A percentile compares a stretch with the other conserved stretches of the same genome.
Evolutionary conservation across 2,329 filamentous ascomycete species (phyloP).

Genomic region (Cryphonectria parasitica): DNA sequence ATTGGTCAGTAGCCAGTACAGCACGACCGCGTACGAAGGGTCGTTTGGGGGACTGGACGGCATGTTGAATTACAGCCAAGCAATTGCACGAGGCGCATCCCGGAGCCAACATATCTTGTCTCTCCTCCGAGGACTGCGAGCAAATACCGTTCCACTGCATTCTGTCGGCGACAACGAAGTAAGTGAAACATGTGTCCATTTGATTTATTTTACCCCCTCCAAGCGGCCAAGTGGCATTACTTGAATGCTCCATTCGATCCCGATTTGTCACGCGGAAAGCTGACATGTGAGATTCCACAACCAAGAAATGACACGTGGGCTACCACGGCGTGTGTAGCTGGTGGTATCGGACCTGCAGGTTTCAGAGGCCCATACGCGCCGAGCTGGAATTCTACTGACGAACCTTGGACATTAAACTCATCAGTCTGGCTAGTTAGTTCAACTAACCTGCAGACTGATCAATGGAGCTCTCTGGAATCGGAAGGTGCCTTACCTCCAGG

Average conservation of each 20-base stretch:
- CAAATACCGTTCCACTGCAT: not conserved
- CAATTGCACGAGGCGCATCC: conserved; percentile 8
- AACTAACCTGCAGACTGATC: not conserved
- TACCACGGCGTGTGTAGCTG: not conserved
- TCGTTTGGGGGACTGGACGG: not conserved
- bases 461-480: not conserved
- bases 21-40: not conserved
- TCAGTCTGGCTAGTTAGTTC: conserved; percentile 12
- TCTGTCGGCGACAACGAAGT: not conserved
- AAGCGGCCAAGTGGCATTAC: not conserved
- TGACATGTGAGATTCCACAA: not conserved
- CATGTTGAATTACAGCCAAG: not conserved
- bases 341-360: conserved; percentile 4
- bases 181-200: not conserved
- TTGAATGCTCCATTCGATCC: not conserved
- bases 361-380: not conserved
- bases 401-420: conserved; percentile 16
- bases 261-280: not conserved
- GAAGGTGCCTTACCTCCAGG: not conserved
- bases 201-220: too few relatives aligned
- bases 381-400: not conserved
- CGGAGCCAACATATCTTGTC: not conserved
- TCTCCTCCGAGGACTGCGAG: not conserved
- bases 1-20: not conserved
- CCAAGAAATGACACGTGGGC: not conserved